phyloP scores from a whole-genome alignment of 352 stramenopile genomes.

The Phytopythium oedochilum region DNA sequence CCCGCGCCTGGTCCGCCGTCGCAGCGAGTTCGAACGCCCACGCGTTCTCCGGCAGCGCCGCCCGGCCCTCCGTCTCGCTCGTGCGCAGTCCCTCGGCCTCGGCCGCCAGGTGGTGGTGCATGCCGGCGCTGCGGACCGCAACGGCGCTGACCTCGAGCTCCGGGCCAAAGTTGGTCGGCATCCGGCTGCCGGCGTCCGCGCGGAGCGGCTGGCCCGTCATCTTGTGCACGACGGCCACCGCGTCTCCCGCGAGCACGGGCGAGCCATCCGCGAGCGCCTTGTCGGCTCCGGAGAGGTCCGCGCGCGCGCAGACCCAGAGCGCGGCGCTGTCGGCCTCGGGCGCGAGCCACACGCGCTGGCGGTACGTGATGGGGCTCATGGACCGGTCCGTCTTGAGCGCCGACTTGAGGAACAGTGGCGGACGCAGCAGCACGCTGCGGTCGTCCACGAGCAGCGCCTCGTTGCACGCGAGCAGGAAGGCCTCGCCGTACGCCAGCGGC shows the following conservation, averaged over 20 bases:
- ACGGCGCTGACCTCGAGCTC: slow-evolving; percentile 70
- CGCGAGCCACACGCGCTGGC: slow-evolving; percentile 73
- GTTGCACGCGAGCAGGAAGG: slow-evolving; percentile 81
- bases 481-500: slow-evolving; percentile 68
- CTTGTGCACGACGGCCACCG: slow-evolving; percentile 70
- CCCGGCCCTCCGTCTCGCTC: slow-evolving; percentile 57
- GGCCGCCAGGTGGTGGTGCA: slow-evolving; percentile 61
- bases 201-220: slow-evolving; percentile 76
- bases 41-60: slow-evolving; percentile 41
- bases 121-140: slow-evolving; percentile 41
- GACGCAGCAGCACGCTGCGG: slow-evolving; percentile 61
- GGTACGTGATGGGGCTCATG: slow-evolving; percentile 86
- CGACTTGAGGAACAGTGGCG: slow-evolving; percentile 80
- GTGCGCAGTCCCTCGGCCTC: slow-evolving; percentile 57
- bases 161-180: slow-evolving; percentile 75
- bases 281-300: slow-evolving; percentile 53
- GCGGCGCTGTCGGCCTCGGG: slow-evolving; percentile 59
- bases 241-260: slow-evolving; percentile 39
- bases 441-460: slow-evolving; percentile 74
- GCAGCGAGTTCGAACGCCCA: slow-evolving; percentile 62
- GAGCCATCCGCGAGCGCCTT: slow-evolving; percentile 61
- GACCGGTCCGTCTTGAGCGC: slow-evolving; percentile 74
- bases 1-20: slow-evolving; percentile 28
- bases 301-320: slow-evolving; percentile 65
- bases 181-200: slow-evolving; percentile 43